These are phyloP conservation scores for Amesomyces nigricolor DNA, from an alignment of 2,329 filamentous ascomycete species.

Conservation along the genomic window DNA sequence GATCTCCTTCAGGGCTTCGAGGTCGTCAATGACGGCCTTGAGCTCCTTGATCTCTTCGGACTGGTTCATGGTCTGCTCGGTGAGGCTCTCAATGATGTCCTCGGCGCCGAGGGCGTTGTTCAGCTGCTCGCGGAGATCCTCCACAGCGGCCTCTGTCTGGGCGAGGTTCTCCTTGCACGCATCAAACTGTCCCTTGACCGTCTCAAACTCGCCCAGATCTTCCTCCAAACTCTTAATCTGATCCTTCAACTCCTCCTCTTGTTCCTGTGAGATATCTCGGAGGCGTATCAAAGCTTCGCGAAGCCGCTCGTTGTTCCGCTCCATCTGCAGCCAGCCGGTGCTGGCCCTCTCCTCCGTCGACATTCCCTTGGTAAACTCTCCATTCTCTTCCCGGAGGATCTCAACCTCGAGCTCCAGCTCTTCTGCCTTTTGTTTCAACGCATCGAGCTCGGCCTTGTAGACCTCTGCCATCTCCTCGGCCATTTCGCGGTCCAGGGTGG, in stretches of 20 bases:
- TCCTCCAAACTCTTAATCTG: conserved; percentile 70
- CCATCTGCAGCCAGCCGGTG: conserved; percentile 85
- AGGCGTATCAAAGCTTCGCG: conserved; percentile 78
- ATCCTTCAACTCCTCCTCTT: conserved; percentile 71
- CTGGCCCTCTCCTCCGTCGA: conserved; percentile 80
- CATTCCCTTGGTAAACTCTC: conserved; percentile 77
- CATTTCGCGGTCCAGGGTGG: conserved; percentile 88
- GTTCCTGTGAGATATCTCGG: conserved; percentile 79
- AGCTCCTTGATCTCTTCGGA: conserved; percentile 80
- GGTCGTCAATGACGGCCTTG: conserved; percentile 73
- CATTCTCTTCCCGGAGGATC: conserved; percentile 79
- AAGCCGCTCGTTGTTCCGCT: conserved; percentile 81
- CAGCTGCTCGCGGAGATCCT: conserved; percentile 84
- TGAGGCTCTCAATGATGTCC: conserved; percentile 89
- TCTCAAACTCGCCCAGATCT: conserved; percentile 62
- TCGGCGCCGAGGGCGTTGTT: conserved; percentile 84
- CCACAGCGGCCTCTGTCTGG: conserved; percentile 67
- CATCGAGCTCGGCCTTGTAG: conserved; percentile 72
- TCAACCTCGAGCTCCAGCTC: conserved; percentile 86
- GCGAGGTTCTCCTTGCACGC: conserved; percentile 66
- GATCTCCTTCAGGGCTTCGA: conserved; percentile 85
- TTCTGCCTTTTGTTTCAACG: conserved; percentile 68
- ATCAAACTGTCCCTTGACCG: conserved; percentile 64
- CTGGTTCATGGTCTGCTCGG: conserved; percentile 78
- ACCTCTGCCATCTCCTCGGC: conserved; percentile 88